phyloP scores from a whole-genome alignment of 441 rosid genomes.

The Erysimum cheiri region DNA sequence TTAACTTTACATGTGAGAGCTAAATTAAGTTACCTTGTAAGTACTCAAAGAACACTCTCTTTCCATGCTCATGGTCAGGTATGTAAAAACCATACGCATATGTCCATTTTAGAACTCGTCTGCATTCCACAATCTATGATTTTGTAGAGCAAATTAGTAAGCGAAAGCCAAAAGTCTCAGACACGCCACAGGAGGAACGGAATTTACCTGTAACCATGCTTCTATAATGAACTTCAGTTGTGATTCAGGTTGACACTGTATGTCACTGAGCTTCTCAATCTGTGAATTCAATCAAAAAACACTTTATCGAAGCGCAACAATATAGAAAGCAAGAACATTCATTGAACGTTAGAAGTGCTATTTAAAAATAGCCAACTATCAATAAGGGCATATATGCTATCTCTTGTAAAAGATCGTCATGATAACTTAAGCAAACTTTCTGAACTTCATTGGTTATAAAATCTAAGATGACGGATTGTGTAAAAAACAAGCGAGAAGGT shows the following conservation, averaged over 20 bases:
- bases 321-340: conserved; percentile 2
- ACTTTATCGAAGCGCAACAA: conserved; percentile 32
- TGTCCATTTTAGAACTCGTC: conserved; percentile 88
- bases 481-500: neutral
- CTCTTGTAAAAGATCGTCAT: conserved; percentile 4
- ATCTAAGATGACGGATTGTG: neutral
- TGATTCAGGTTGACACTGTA: conserved; percentile 82
- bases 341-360: neutral
- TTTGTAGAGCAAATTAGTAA: conserved; percentile 25
- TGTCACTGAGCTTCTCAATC: conserved; percentile 81
- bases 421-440: conserved; percentile 3
- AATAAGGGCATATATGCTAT: neutral
- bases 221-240: conserved; percentile 81
- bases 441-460: neutral
- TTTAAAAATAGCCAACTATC: conserved; percentile 12
- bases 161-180: conserved; percentile 22
- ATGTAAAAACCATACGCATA: conserved; percentile 84
- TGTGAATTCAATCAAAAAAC: conserved; percentile 30
- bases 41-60: conserved; percentile 76
- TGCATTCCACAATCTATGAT: conserved; percentile 74
- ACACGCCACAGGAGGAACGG: neutral
- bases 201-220: conserved; percentile 80
- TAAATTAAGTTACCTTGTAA: conserved; percentile 60
- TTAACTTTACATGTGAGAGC: neutral
- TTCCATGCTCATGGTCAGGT: conserved; percentile 68